Evolutionary conservation across 2,329 filamentous ascomycete species (phyloP).

Genomic region (Colletotrichum gigasporum): DNA sequence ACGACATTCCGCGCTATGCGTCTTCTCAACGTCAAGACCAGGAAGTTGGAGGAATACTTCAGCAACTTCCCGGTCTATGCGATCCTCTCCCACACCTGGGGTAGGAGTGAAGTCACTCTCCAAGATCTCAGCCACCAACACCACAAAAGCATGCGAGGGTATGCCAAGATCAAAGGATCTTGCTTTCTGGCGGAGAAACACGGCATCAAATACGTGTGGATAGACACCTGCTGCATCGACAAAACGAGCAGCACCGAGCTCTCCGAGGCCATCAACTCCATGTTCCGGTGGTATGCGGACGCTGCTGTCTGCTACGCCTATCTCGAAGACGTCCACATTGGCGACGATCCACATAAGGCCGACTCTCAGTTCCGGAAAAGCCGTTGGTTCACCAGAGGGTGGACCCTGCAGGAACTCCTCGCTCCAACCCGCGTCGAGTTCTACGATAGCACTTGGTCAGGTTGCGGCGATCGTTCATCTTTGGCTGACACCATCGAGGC

Average conservation of each 20-base stretch:
- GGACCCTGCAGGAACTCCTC: slow-evolving; percentile 39
- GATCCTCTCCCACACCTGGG: slow-evolving; percentile 49
- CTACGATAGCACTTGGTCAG: slow-evolving; percentile 31
- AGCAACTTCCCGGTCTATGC: slow-evolving; percentile 37
- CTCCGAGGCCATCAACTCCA: slow-evolving; percentile 31
- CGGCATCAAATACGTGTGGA: slow-evolving; percentile 21
- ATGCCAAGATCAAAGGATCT: slow-evolving; percentile 35
- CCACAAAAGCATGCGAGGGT: slow-evolving; percentile 29
- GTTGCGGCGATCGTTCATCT: slow-evolving; percentile 25
- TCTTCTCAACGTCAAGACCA: slow-evolving; percentile 37
- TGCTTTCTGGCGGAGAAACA: slow-evolving; percentile 28
- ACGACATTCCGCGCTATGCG: slow-evolving; percentile 33
- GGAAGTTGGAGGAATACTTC: slow-evolving; percentile 35
- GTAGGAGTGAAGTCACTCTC: slow-evolving; percentile 40
- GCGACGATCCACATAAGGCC: neutral
- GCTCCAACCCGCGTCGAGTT: slow-evolving; percentile 35
- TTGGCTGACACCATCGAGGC: slow-evolving; percentile 39
- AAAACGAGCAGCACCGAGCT: slow-evolving; percentile 26
- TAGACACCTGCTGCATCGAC: slow-evolving; percentile 34
- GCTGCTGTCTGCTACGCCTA: slow-evolving; percentile 26
- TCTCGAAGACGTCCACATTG: slow-evolving; percentile 19
- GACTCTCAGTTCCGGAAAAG: slow-evolving; percentile 22
- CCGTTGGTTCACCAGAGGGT: slow-evolving; percentile 36
- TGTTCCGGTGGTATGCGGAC: slow-evolving; percentile 30
- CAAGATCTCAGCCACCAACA: slow-evolving; percentile 34